These are phyloP conservation scores for Eucalyptus polybractea DNA, from an alignment of 345 rosid species.

Conservation along the genomic window DNA sequence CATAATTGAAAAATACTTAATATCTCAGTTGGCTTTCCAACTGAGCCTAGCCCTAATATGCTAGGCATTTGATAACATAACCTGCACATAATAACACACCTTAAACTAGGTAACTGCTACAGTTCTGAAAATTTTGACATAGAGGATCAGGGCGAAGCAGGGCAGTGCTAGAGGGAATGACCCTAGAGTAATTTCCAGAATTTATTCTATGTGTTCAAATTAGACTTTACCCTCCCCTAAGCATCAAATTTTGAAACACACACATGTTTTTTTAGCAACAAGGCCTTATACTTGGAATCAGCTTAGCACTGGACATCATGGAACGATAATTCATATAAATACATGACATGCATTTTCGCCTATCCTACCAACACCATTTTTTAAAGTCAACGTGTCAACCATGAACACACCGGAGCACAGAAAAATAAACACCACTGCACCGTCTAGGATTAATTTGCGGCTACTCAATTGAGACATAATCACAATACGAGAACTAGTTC, in stretches of 20 bases:
- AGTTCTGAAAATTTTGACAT: neutral
- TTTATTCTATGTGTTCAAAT: neutral
- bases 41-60: neutral
- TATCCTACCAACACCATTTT: neutral
- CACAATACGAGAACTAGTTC: neutral
- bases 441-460: neutral
- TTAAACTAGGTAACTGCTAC: neutral
- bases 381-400: neutral
- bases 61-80: neutral
- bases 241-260: neutral
- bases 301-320: neutral
- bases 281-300: neutral
- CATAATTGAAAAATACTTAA: neutral
- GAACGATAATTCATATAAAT: neutral
- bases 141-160: neutral
- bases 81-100: neutral
- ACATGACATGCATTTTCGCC: neutral
- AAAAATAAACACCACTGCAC: neutral
- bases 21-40: neutral
- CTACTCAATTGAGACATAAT: neutral
- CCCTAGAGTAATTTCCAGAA: neutral
- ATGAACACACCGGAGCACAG: neutral
- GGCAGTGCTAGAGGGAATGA: neutral
- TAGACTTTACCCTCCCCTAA: neutral
- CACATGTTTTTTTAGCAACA: neutral